These are phyloP conservation scores for Hyparrhenia diplandra DNA, from an alignment of 176 grass and related monocot genomes.

Conservation along the genomic window DNA sequence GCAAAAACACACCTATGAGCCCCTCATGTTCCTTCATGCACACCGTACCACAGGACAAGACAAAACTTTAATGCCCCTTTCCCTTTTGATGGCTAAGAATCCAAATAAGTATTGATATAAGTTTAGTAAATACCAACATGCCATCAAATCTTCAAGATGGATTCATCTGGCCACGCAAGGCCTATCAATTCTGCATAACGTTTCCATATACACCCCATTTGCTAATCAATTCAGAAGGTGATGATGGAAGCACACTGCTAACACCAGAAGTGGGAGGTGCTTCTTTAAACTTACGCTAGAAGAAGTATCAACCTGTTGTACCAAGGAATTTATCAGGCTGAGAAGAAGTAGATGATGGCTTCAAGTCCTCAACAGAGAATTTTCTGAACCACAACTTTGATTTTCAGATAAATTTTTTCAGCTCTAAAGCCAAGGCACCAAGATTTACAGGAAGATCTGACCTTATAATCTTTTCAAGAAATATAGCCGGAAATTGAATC, in stretches of 20 bases:
- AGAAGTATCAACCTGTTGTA: slow-evolving; percentile 13
- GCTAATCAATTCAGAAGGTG: slow-evolving; percentile 38
- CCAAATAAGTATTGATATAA: slow-evolving; percentile 10
- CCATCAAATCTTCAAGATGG: slow-evolving; percentile 96
- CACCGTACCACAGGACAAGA: slow-evolving; percentile 29
- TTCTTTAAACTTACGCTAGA: slow-evolving; percentile 48
- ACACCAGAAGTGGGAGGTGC: slow-evolving; percentile 22
- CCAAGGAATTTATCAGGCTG: slow-evolving; percentile 19
- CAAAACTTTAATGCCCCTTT: slow-evolving; percentile 28
- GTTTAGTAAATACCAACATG: slow-evolving; percentile 56
- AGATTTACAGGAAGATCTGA: slow-evolving; percentile 95
- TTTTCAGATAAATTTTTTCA: slow-evolving; percentile 63
- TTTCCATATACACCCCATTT: slow-evolving; percentile 99
- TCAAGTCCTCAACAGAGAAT: slow-evolving; percentile 17
- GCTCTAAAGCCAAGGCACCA: slow-evolving; percentile 73
- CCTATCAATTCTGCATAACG: slow-evolving; percentile 76
- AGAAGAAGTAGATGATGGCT: slow-evolving; percentile 26
- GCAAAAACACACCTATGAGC: slow-evolving; percentile 91
- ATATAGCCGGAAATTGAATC: slow-evolving; percentile 90
- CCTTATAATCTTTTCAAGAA: slow-evolving; percentile 92
- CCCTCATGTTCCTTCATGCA: slow-evolving; percentile 79
- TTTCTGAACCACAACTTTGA: slow-evolving; percentile 40
- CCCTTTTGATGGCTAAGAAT: neutral
- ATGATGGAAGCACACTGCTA: slow-evolving; percentile 34
- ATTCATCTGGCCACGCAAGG: slow-evolving; percentile 86